Evolutionary conservation across 176 grass and related monocot genomes (phyloP).

Genomic region (Carex pumila): DNA sequence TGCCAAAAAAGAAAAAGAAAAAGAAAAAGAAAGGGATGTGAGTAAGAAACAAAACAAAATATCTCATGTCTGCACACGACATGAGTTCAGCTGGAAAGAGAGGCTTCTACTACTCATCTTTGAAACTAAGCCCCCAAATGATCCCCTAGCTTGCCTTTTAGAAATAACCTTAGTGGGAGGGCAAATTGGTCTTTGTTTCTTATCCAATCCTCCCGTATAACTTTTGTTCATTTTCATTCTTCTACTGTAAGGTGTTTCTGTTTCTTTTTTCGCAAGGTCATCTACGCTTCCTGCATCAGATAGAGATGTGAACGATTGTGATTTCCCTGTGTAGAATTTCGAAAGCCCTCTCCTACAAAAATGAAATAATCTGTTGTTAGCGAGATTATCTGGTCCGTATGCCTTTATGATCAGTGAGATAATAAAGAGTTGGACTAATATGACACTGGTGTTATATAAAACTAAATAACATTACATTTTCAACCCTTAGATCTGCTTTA

Average conservation of each 20-base stretch:
- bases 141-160: conserved; percentile 55
- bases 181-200: conserved; percentile 30
- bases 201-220: conserved; percentile 42
- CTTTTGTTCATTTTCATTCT: conserved; percentile 71
- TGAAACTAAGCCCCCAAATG: conserved; percentile 26
- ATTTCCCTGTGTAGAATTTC: conserved; percentile 46
- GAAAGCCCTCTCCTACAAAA: conserved; percentile 49
- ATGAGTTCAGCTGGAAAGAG: conserved; percentile 25
- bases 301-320: conserved; percentile 53
- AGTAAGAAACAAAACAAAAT: not conserved
- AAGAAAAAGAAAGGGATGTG: not conserved
- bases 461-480: no score
- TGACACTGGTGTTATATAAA: no score
- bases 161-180: conserved; percentile 40
- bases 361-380: conserved; percentile 9
- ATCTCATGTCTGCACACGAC: conserved; percentile 20
- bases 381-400: not conserved
- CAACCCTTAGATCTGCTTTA: no score
- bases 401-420: not conserved
- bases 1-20: not conserved
- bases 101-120: conserved; percentile 30
- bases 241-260: conserved; percentile 6
- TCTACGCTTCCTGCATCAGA: conserved; percentile 27
- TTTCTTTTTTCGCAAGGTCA: conserved; percentile 45
- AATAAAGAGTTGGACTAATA: no score